These are phyloP conservation scores for Penicillium thymicola DNA, from an alignment of 2,329 filamentous ascomycete species.

Conservation along the genomic window DNA sequence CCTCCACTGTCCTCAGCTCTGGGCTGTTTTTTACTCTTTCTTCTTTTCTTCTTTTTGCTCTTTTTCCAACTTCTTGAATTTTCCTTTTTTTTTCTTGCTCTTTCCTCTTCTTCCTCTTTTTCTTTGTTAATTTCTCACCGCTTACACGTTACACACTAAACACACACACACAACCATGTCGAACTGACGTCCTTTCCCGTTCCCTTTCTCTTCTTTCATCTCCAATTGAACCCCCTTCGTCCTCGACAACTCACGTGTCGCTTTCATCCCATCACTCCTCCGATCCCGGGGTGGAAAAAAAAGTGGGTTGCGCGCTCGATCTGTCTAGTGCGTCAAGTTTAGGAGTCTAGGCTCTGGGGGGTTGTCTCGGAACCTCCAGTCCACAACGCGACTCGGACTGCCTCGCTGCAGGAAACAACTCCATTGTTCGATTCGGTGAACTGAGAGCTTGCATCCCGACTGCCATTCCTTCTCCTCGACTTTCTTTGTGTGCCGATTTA, in stretches of 20 bases:
- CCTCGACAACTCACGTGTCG: constrained; percentile 7
- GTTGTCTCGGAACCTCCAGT: constrained; percentile 23
- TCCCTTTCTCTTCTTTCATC: background rate
- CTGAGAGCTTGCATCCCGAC: constrained; percentile 15
- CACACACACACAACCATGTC: constrained; percentile 7
- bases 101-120: constrained; percentile 4
- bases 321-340: background rate
- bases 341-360: constrained; percentile 5
- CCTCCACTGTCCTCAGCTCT: constrained; percentile 12
- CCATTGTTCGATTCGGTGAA: constrained; percentile 28
- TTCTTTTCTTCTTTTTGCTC: background rate
- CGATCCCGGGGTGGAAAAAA: background rate
- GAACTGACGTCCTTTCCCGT: constrained; percentile 15
- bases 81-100: background rate
- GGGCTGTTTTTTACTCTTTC: background rate
- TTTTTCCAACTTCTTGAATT: constrained; percentile 11
- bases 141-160: background rate
- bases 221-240: constrained; percentile 5
- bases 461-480: constrained; percentile 16
- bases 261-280: background rate
- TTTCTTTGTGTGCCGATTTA: constrained; percentile 10
- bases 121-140: constrained; percentile 3
- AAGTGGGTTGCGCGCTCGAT: constrained; percentile 6
- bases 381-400: constrained; percentile 23
- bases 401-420: constrained; percentile 32